phyloP scores from a whole-genome alignment of 208 protist genomes.

The Crithidia brevicula region DNA sequence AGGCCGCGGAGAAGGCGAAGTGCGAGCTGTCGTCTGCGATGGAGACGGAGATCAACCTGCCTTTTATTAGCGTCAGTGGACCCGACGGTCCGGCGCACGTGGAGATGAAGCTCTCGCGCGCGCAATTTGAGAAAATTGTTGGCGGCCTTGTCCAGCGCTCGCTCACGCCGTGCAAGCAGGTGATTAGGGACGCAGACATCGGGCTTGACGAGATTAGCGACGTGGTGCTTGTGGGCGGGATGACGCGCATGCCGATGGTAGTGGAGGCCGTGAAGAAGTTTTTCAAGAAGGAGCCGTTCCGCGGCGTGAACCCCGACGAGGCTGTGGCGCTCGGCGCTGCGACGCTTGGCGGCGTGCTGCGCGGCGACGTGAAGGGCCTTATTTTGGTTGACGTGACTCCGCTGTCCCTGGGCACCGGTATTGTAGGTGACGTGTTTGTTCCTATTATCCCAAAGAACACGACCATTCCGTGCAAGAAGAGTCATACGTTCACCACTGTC shows the following conservation, averaged over 20 bases:
- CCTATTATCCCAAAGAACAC: conserved; percentile 99
- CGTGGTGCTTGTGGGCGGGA: conserved; percentile 97
- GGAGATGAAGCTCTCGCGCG: conserved; percentile 83
- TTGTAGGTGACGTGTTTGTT: conserved; percentile 97
- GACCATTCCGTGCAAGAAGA: conserved; percentile 98
- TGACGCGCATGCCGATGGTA: conserved; percentile 98
- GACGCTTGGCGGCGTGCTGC: conserved; percentile 96
- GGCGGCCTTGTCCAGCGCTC: conserved; percentile 77
- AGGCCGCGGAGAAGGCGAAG: conserved; percentile 98
- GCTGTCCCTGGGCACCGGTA: conserved; percentile 98
- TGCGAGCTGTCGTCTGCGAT: conserved; percentile 94
- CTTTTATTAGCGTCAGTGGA: conserved; percentile 95
- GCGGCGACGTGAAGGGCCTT: conserved; percentile 94
- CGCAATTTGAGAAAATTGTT: conserved; percentile 93
- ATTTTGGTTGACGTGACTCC: conserved; percentile 99
- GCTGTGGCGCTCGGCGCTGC: conserved; percentile 99
- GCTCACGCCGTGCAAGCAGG: conserved; percentile 71
- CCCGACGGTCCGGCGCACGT: conserved; percentile 88
- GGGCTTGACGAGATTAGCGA: conserved; percentile 93
- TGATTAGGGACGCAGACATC: conserved; percentile 90
- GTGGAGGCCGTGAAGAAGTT: conserved; percentile 87
- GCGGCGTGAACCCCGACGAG: conserved; percentile 99
- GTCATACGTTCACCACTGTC: conserved; percentile 92
- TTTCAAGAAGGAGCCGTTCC: conserved; percentile 95
- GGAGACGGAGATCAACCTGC: conserved; percentile 95